These are phyloP conservation scores for Didymella glomerata DNA, from an alignment of 2,329 filamentous ascomycete genomes.

Conservation along the genomic window DNA sequence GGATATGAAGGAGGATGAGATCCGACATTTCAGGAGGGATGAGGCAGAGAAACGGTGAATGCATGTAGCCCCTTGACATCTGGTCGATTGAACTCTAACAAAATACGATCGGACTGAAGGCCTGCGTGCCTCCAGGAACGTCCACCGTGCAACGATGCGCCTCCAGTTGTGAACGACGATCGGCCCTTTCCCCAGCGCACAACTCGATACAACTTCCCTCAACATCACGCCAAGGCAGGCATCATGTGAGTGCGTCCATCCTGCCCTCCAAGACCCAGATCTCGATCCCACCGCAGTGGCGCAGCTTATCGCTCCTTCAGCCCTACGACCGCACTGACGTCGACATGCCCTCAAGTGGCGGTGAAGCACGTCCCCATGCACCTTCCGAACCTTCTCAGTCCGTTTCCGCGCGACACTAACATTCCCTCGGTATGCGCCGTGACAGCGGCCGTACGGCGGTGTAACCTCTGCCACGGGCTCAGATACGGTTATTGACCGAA, in stretches of 20 bases:
- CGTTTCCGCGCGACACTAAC: conserved; percentile 12
- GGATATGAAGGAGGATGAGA: conserved; percentile 25
- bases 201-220: not conserved
- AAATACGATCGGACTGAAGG: not conserved
- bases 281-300: not conserved
- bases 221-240: not conserved
- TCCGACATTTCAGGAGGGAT: conserved; percentile 19
- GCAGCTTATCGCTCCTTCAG: not conserved
- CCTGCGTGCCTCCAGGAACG: not conserved
- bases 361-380: conserved; percentile 3
- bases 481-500: not conserved
- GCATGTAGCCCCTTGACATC: not conserved
- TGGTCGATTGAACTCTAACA: not conserved
- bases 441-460: conserved; percentile 1
- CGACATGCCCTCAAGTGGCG: conserved; percentile 1
- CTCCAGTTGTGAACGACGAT: not conserved
- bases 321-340: conserved; percentile 4
- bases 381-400: not conserved
- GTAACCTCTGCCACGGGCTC: conserved; percentile 1
- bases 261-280: not conserved
- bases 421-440: not conserved
- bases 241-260: not conserved
- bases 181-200: not conserved
- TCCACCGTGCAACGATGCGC: not conserved
- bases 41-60: conserved; percentile 4